Conservation (phyloP, 129 eudicot genomes). For the Flaveria bidentis region DNA sequence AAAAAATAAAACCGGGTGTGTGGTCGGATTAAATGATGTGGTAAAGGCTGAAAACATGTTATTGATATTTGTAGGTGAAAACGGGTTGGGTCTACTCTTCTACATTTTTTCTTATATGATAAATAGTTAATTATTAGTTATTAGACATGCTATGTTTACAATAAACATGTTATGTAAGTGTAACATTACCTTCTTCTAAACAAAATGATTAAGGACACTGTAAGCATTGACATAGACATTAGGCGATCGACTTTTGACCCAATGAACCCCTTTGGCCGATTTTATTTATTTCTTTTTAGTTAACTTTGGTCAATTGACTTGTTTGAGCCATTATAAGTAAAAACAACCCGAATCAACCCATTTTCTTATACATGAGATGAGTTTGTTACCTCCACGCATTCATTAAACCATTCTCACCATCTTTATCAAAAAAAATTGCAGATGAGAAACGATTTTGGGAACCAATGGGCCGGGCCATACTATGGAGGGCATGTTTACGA, state of each 20-base stretch:
- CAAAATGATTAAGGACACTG: background rate
- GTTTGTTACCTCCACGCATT: background rate
- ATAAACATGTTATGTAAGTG: background rate
- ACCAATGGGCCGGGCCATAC: constrained; percentile 80
- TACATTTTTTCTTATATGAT: background rate
- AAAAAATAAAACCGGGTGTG: too few relatives aligned
- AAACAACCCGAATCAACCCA: background rate
- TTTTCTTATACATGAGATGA: background rate
- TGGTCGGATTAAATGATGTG: background rate
- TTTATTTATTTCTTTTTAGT: too few relatives aligned
- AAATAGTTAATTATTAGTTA: background rate
- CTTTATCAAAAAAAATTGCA: constrained; percentile 31
- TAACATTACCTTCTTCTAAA: background rate
- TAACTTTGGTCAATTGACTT: background rate
- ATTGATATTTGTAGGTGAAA: background rate
- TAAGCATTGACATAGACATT: background rate
- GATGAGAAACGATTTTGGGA: constrained; percentile 66
- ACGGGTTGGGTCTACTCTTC: background rate
- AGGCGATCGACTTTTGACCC: background rate
- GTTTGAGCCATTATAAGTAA: background rate
- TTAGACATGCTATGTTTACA: background rate
- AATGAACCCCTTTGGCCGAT: too few relatives aligned
- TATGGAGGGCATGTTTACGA: constrained; percentile 79
- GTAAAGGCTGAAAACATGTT: background rate
- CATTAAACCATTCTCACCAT: background rate